Evolutionary conservation across 768 basidiomycete species (phyloP), one percentile per base, ranked within the genome.

Genomic region (Psilocybe cubensis): DNA sequence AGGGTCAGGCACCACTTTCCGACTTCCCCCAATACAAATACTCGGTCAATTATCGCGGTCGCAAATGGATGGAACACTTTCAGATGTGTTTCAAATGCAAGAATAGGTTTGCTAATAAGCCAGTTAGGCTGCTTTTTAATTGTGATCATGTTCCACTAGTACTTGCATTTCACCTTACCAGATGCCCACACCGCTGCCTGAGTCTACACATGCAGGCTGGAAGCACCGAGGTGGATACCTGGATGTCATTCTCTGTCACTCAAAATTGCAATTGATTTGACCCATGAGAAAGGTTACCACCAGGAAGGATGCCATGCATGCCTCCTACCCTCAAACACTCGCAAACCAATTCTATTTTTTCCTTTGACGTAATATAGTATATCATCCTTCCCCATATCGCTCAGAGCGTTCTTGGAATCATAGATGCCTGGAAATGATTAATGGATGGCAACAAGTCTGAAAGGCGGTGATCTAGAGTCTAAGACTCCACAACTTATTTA

Each of bases 1-100:
- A 60, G 56, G 52, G 60, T 46, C 62, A 63, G 59, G 63, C 55
- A 61, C n/a, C 63, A 23, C 43, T 60, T 55, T 52, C 47, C 54
- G 52, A 54, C 28, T 56, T 47, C 18, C 14, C 25, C 43, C 43
- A 52, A 52, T 56, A 38, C 57, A 54, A 57, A 58, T 62, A 49
- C 46, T 62, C 61, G 61, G 60, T 52, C 52, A 54, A 56, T 60
- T 54, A 51, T 57, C 56, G 46, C 52, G 31, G 18, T 53, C 21
- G 21, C 31, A 27, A 14, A n/a, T 12, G 10, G 29, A 38, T 38
- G 35, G 14, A 38, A 38, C 35, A 6, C 48, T 17, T 24, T 35
- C 17, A n/a, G 33, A 49, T 6, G 29, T n/a, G 35, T 38, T 38
- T 38, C 35, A 38, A n/a, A 38, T 38, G 35, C 35, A 38, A 38